Conservation (phyloP, 2,329 filamentous ascomycete species). For the Parasarocladium wereldwijsianum region DNA sequence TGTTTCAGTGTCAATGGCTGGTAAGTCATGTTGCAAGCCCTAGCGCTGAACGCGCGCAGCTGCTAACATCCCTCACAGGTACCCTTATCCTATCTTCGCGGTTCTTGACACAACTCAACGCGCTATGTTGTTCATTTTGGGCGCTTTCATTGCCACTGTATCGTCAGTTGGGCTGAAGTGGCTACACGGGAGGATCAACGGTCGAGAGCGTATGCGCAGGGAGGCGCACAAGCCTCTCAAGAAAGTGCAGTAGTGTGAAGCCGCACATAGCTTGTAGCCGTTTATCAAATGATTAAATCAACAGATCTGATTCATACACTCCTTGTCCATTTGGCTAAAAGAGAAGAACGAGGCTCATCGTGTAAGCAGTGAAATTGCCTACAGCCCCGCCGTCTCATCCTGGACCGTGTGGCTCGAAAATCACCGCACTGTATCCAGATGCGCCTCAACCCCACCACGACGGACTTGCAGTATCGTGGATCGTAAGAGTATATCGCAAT, state of each 20-base stretch:
- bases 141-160: constrained; percentile 55
- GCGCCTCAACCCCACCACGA: too few relatives aligned
- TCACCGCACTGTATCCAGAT: too few relatives aligned
- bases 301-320: too few relatives aligned
- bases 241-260: constrained; percentile 13
- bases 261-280: background rate
- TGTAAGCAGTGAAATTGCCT: too few relatives aligned
- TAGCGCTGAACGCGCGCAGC: background rate
- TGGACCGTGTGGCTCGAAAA: too few relatives aligned
- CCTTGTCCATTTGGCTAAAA: too few relatives aligned
- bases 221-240: constrained; percentile 17
- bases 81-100: constrained; percentile 77
- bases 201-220: constrained; percentile 23
- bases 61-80: constrained; percentile 28
- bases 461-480: too few relatives aligned
- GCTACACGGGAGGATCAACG: constrained; percentile 54
- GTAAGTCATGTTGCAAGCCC: constrained; percentile 21
- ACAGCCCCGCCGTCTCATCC: too few relatives aligned
- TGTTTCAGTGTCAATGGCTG: constrained; percentile 54
- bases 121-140: constrained; percentile 50
- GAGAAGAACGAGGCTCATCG: too few relatives aligned
- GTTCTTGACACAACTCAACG: constrained; percentile 52
- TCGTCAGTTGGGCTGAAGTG: constrained; percentile 57
- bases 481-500: too few relatives aligned
- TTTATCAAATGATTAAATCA: background rate